Conservation (phyloP, 177 flowering plant species). For the Vitis hybrid region DNA sequence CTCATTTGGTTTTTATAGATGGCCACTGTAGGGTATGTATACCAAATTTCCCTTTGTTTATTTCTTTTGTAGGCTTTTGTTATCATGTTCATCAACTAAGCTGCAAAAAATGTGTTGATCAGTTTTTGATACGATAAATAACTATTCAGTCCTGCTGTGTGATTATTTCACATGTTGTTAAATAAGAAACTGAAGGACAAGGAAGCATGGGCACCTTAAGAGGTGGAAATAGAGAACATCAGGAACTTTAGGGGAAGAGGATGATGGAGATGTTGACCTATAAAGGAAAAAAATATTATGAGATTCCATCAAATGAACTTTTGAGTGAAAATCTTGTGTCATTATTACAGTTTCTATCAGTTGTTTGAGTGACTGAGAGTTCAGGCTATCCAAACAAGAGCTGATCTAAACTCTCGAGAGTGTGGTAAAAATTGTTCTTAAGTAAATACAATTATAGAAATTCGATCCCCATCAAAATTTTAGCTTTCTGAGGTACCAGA, state of each 20-base stretch:
- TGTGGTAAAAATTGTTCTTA: no score
- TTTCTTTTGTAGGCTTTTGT: not conserved
- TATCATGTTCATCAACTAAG: not conserved
- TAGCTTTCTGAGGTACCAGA: no score
- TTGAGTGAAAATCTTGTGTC: no score
- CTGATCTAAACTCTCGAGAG: no score
- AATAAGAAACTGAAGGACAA: not conserved
- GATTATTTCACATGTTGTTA: not conserved
- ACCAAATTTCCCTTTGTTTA: not conserved
- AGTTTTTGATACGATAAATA: not conserved
- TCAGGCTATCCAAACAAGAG: no score
- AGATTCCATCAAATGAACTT: not conserved
- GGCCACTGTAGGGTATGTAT: constrained; percentile 77
- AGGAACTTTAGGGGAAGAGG: not conserved
- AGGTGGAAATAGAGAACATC: not conserved
- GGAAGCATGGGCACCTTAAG: not conserved
- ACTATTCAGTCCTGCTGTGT: not conserved
- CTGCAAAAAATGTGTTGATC: not conserved
- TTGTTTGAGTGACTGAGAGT: no score
- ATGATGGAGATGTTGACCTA: not conserved
- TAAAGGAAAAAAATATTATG: not conserved
- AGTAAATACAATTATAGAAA: no score
- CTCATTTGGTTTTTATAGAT: constrained; percentile 83
- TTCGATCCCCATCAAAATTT: no score
- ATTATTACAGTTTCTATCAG: no score